phyloP scores from a whole-genome alignment of 139 green algal genomes.

The Ettlia oleoabundans region DNA sequence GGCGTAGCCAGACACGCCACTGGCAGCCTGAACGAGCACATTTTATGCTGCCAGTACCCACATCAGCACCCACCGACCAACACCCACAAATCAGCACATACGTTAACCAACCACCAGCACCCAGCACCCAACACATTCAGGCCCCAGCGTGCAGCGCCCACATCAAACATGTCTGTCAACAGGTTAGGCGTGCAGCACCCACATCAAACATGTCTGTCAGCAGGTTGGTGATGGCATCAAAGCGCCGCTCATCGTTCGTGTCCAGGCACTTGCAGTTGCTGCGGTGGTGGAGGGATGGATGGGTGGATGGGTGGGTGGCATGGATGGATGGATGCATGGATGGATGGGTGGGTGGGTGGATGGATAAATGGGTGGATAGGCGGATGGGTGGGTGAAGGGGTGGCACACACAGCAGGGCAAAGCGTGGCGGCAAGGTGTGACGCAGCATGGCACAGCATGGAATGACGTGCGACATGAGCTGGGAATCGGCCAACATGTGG shows the following conservation, averaged over 20 bases:
- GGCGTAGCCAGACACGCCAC: no score
- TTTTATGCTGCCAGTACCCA: neutral
- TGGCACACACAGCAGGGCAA: no score
- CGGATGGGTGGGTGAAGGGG: neutral
- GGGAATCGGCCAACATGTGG: neutral
- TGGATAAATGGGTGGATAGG: no score
- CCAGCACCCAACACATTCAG: neutral
- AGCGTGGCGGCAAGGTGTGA: no score
- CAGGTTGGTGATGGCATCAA: slow-evolving; percentile 26
- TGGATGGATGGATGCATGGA: neutral
- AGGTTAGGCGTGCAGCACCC: neutral
- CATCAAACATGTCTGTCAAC: slow-evolving; percentile 1
- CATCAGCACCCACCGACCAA: neutral
- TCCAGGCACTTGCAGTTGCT: slow-evolving; percentile 28
- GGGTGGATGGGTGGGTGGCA: neutral
- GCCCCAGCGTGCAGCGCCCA: neutral
- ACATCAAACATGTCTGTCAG: slow-evolving; percentile 22
- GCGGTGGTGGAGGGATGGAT: neutral
- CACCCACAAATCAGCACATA: no score
- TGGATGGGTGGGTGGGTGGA: neutral
- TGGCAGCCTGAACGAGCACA: neutral
- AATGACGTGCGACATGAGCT: no score
- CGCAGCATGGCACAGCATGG: no score
- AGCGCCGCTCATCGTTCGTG: slow-evolving; percentile 21
- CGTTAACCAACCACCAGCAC: neutral